Percentiles rank a stretch among this genome's conserved stretches.
phyloP scores from a whole-genome alignment of 441 rosid genomes.

The Mallotus repandus region DNA sequence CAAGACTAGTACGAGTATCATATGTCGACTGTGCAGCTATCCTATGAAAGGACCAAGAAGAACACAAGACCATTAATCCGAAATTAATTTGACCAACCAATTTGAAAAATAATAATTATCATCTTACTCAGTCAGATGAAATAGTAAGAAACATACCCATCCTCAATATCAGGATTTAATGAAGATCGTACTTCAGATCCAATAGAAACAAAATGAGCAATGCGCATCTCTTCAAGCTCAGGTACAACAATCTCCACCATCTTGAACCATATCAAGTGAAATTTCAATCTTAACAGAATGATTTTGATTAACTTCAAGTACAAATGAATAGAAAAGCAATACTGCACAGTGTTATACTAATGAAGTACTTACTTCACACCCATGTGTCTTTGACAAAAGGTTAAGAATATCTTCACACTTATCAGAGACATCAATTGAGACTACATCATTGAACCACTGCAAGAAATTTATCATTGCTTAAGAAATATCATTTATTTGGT shows the following conservation, averaged over 20 bases:
- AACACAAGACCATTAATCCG: neutral
- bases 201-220: constrained; percentile 73
- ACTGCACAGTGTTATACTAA: neutral
- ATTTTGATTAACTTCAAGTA: neutral
- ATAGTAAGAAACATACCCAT: constrained; percentile 54
- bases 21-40: constrained; percentile 51
- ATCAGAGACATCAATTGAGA: constrained; percentile 69
- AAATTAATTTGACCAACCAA: neutral
- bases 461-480: constrained; percentile 23
- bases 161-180: constrained; percentile 54
- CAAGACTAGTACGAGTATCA: constrained; percentile 68
- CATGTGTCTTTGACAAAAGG: constrained; percentile 59
- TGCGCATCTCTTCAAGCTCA: constrained; percentile 79
- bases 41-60: constrained; percentile 39
- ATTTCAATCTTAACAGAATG: constrained; percentile 3
- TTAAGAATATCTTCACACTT: constrained; percentile 70
- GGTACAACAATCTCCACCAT: constrained; percentile 80
- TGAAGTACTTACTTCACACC: constrained; percentile 63
- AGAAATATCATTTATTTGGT: constrained; percentile 12
- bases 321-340: neutral
- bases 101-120: neutral
- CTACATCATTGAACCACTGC: constrained; percentile 94
- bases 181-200: constrained; percentile 50
- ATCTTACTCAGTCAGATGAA: neutral
- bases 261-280: constrained; percentile 37